Evolutionary conservation across 176 grass and related monocot species (phyloP).

Genomic region (Oryza brachyantha): DNA sequence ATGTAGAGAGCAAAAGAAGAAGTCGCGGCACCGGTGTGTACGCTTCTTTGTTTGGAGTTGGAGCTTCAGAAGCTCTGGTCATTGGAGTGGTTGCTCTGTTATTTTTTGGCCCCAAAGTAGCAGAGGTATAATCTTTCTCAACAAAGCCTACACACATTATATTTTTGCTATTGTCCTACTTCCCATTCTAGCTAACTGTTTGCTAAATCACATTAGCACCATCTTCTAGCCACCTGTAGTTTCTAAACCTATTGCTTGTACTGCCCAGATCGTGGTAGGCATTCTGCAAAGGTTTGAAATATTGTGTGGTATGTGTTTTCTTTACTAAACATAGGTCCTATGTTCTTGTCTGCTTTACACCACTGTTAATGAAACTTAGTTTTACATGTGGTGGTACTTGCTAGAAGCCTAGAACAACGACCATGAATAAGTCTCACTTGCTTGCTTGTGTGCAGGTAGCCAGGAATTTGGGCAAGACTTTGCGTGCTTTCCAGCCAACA

Average conservation of each 20-base stretch:
- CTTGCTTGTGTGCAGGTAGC: conserved; percentile 60
- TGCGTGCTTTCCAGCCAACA: conserved; percentile 94
- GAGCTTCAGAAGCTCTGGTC: conserved; percentile 87
- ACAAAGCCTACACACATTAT: neutral
- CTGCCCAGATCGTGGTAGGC: neutral
- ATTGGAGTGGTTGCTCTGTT: conserved; percentile 94
- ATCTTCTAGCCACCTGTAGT: neutral
- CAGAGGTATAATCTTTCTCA: conserved; percentile 54
- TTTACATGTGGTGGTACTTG: neutral
- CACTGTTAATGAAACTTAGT: neutral
- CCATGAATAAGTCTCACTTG: neutral
- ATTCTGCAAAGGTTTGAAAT: conserved; percentile 5
- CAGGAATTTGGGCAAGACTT: conserved; percentile 83
- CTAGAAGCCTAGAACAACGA: neutral
- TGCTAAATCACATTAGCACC: neutral
- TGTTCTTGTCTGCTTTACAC: neutral
- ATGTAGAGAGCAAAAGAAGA: conserved; percentile 50
- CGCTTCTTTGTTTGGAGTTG: conserved; percentile 95
- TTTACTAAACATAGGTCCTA: neutral
- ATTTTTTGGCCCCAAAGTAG: conserved; percentile 96
- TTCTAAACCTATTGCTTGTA: neutral
- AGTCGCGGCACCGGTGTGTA: conserved; percentile 48
- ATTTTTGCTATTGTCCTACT: neutral
- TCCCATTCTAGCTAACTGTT: neutral
- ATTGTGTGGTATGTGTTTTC: neutral